A percentile compares a stretch with the other conserved stretches of the same genome.
Evolutionary conservation across 2,329 filamentous ascomycete species (phyloP).

Genomic region (Pseudonectria foliicola): DNA sequence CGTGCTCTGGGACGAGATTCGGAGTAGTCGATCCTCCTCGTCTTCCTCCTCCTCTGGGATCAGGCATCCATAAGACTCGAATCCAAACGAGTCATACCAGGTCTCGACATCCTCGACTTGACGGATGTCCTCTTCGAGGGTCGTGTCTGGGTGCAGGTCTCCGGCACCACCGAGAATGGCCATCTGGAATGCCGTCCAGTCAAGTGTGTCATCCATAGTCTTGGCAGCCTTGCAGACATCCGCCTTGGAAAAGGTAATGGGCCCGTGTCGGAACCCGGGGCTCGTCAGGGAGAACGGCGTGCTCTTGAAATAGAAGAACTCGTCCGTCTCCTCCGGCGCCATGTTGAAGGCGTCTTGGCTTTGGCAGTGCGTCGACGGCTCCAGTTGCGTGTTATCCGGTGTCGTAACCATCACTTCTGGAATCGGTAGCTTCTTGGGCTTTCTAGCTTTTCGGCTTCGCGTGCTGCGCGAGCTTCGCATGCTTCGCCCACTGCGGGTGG

Average conservation of each 20-base stretch:
- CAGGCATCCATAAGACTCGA: slow-evolving; percentile 37
- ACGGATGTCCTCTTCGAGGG: slow-evolving; percentile 39
- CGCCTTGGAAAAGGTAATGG: slow-evolving; percentile 43
- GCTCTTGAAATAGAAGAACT: slow-evolving; percentile 41
- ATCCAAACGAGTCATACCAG: slow-evolving; percentile 47
- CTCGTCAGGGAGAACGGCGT: slow-evolving; percentile 43
- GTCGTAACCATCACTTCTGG: slow-evolving; percentile 14
- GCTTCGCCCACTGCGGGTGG: no score
- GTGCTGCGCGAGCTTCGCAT: no score
- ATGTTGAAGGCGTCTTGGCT: slow-evolving; percentile 6
- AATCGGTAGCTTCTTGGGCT: slow-evolving; percentile 15
- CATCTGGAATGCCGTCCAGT: slow-evolving; percentile 61
- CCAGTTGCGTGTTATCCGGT: slow-evolving; percentile 6
- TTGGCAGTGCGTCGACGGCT: slow-evolving; percentile 3
- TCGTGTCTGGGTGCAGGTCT: slow-evolving; percentile 38
- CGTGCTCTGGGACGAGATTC: slow-evolving; percentile 17
- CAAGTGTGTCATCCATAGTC: slow-evolving; percentile 42
- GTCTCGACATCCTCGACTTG: slow-evolving; percentile 35
- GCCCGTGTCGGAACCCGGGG: slow-evolving; percentile 47
- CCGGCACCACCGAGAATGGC: slow-evolving; percentile 52
- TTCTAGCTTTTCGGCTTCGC: slow-evolving; percentile 1
- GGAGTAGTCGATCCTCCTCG: background rate
- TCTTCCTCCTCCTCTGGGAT: slow-evolving; percentile 14
- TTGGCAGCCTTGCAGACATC: slow-evolving; percentile 32
- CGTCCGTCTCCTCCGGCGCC: slow-evolving; percentile 30